These are phyloP conservation scores for Melastoma malabathricum DNA, from an alignment of 345 rosid species.

Conservation along the genomic window DNA sequence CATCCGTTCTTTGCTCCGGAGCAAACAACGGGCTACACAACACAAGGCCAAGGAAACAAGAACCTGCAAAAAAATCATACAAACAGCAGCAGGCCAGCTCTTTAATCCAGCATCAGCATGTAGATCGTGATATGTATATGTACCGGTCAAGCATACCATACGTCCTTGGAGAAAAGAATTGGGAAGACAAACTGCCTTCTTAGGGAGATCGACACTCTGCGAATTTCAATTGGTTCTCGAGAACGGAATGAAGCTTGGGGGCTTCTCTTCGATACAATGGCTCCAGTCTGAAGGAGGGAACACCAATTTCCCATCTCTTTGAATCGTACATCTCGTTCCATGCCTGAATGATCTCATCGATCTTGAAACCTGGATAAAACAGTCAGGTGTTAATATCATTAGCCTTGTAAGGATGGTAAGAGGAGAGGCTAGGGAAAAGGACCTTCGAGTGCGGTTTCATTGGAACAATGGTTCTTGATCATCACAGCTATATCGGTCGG, in stretches of 20 bases:
- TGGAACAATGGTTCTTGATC: slow-evolving; percentile 97
- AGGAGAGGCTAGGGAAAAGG: slow-evolving; percentile 5
- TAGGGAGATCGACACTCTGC: slow-evolving; percentile 3
- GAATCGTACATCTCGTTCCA: slow-evolving; percentile 99
- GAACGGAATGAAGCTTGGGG: slow-evolving; percentile 63
- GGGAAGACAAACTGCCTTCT: slow-evolving; percentile 2
- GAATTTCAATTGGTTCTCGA: slow-evolving; percentile 51
- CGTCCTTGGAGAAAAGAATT: background rate
- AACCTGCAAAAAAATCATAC: slow-evolving; percentile 17
- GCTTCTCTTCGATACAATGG: slow-evolving; percentile 78
- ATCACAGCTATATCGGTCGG: slow-evolving; percentile 89
- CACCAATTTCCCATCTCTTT: slow-evolving; percentile 86
- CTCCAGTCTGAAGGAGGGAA: slow-evolving; percentile 89
- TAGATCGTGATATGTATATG: background rate
- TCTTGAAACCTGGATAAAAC: slow-evolving; percentile 78
- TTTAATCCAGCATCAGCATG: background rate
- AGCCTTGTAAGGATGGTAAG: background rate
- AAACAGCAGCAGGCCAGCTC: background rate
- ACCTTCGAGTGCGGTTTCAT: slow-evolving; percentile 79
- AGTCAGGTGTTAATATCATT: slow-evolving; percentile 8
- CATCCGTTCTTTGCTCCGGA: slow-evolving; percentile 14
- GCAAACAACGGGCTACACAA: slow-evolving; percentile 16
- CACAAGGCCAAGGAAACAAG: slow-evolving; percentile 3
- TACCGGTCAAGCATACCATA: background rate
- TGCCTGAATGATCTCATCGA: slow-evolving; percentile 94